phyloP scores from a whole-genome alignment of 2,329 filamentous ascomycete species.

The Tolypocladium tundrense region DNA sequence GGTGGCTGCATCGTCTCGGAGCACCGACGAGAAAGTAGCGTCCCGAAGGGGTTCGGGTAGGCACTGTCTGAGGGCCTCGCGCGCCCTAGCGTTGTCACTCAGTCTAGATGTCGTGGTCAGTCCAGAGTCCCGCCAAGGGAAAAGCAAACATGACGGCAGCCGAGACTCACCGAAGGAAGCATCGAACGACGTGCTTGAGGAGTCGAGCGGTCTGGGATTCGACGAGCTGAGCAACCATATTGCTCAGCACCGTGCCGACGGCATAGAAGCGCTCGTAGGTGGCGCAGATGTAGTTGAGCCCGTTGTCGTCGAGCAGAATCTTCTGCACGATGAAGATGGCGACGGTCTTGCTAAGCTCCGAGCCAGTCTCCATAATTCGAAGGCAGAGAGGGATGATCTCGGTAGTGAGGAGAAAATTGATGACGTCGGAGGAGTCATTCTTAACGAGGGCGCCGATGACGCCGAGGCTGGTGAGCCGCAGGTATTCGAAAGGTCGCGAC shows the following conservation, averaged over 20 bases:
- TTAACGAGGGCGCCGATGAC: conserved; percentile 97
- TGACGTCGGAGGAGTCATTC: conserved; percentile 96
- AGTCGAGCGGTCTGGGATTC: conserved; percentile 94
- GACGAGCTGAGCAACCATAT: conserved; percentile 96
- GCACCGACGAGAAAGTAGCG: conserved; percentile 90
- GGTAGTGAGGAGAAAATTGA: conserved; percentile 96
- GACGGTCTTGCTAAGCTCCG: conserved; percentile 95
- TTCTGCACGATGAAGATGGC: conserved; percentile 99
- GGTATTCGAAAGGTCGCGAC: conserved; percentile 92
- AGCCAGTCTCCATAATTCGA: conserved; percentile 98
- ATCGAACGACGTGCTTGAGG: conserved; percentile 94
- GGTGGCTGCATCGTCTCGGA: conserved; percentile 92
- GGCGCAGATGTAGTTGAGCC: conserved; percentile 94
- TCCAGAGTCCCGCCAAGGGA: background rate
- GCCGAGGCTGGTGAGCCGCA: conserved; percentile 87
- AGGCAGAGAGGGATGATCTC: conserved; percentile 97
- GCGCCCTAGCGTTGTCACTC: conserved; percentile 90
- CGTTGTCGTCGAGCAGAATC: conserved; percentile 92
- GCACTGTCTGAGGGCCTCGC: conserved; percentile 90
- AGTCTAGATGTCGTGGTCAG: conserved; percentile 43
- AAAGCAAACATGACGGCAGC: background rate
- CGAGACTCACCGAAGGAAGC: conserved; percentile 75
- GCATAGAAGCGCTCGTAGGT: conserved; percentile 98
- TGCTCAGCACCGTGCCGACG: conserved; percentile 92
- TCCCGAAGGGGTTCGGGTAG: conserved; percentile 97